phyloP scores from a whole-genome alignment of 805 yeast genomes.

The Starmera caribaea region DNA sequence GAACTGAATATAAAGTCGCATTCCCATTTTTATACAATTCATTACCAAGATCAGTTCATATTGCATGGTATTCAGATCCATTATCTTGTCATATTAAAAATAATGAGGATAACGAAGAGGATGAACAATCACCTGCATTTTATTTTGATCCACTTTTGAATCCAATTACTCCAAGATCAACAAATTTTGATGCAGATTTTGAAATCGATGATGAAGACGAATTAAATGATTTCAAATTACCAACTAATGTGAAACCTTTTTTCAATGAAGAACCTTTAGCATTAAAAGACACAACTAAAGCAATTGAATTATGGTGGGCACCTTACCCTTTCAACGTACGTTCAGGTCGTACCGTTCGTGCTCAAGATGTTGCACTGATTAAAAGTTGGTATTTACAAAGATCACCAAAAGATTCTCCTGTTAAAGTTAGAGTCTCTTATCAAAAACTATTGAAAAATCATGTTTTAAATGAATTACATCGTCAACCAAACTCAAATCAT shows the following conservation, averaged over 20 bases:
- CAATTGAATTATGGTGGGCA: constrained; percentile 67
- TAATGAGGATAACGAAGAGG: constrained; percentile 34
- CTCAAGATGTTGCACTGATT: constrained; percentile 81
- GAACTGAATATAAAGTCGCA: constrained; percentile 81
- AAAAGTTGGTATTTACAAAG: constrained; percentile 76
- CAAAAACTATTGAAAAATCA: constrained; percentile 76
- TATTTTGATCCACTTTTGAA: constrained; percentile 42
- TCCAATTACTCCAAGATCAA: constrained; percentile 37
- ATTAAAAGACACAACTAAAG: constrained; percentile 39
- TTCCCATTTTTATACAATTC: constrained; percentile 82
- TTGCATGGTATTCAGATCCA: constrained; percentile 59
- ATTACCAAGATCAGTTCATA: constrained; percentile 52
- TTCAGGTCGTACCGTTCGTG: constrained; percentile 63
- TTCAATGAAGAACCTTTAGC: constrained; percentile 34
- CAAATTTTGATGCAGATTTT: constrained; percentile 11
- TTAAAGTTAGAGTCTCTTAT: constrained; percentile 77
- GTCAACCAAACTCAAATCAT: constrained; percentile 29
- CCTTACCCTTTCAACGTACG: constrained; percentile 79
- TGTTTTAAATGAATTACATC: constrained; percentile 64
- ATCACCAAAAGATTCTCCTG: constrained; percentile 50
- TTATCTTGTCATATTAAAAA: constrained; percentile 37
- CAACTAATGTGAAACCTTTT: constrained; percentile 39
- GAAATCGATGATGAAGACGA: constrained; percentile 15
- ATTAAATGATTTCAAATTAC: constrained; percentile 30
- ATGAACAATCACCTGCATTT: constrained; percentile 49